Base-by-base conservation (phyloP, 2,329 filamentous ascomycete species). In the Chaetothyriales sp. region DNA sequence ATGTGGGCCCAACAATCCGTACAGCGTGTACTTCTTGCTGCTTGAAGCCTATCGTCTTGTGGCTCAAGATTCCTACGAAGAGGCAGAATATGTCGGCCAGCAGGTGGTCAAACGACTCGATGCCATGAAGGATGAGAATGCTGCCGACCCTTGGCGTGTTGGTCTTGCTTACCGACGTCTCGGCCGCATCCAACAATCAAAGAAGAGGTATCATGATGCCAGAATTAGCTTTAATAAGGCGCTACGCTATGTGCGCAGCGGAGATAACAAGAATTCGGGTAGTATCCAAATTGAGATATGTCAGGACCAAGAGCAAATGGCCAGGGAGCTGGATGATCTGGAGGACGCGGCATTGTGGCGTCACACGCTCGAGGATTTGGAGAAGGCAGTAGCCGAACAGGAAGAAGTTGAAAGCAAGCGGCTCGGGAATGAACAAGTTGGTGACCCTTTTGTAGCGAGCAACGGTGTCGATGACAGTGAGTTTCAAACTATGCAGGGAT, bases 101-200 rank as follows among this genome's bases (percentile, higher is more conserved):
- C 33, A 55, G 44, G 55, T 52, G 2, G 28, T 50, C 40, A n/a
- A 46, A 2, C 48, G 55, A n/a, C 43, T 57, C 10, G 44, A 45
- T 18, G 47, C 43, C 10, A 44, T 55, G 13, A 28, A 50, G 8
- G 43, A 48, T 20, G 53, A 51, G 18, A 53, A 47, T 22, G 15
- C 33, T 13, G 50, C 55, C 18, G 55, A 57, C 29, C 45, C 48
- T 8, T 57, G 52, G 52, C 53, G 53, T 7, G 51, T 57, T 5
- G 55, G 53, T 18, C 45, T 57, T 7, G 55, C 53, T 5, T 57
- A 57, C 43, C 53, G 55, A n/a, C 51, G 55, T 15, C 55, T 57
- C 18, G 55, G 55, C 18, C 48, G 55, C 28, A 45, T 48, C 44
- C 55, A 57, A 29, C 29, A 49, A n/a, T 19, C 43, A 43, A 55